A percentile compares a stretch with the other conserved stretches of the same genome.
phyloP scores from a whole-genome alignment of 2,329 filamentous ascomycete genomes.

The Colletotrichum tropicale region DNA sequence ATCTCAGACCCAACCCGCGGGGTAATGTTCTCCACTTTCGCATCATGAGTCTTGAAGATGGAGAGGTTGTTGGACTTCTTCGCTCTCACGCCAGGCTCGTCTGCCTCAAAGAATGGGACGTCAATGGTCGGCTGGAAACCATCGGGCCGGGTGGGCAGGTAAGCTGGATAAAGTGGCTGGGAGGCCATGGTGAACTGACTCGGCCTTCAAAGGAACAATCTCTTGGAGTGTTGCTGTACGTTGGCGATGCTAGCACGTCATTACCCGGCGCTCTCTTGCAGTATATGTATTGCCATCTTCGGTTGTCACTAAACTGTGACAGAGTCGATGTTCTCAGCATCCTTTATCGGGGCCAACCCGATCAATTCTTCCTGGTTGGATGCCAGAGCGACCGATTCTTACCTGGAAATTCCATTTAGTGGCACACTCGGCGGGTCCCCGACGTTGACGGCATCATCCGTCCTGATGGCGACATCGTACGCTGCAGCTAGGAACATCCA shows the following conservation, averaged over 20 bases:
- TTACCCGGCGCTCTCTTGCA: neutral
- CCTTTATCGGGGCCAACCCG: neutral
- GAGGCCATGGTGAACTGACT: conserved; percentile 24
- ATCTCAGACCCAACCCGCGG: conserved; percentile 33
- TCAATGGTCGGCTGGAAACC: conserved; percentile 27
- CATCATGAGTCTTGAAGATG: conserved; percentile 18
- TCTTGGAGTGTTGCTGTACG: neutral
- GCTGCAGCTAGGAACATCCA: neutral
- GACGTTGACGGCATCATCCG: neutral
- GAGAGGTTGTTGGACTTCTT: conserved; percentile 26
- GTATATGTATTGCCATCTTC: neutral
- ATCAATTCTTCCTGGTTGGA: neutral
- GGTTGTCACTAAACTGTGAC: neutral
- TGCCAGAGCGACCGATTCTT: neutral
- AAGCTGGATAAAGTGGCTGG: conserved; percentile 33
- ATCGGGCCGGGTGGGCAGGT: conserved; percentile 35
- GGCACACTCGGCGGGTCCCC: neutral
- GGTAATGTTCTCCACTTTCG: conserved; percentile 26
- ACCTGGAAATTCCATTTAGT: rapidly evolving
- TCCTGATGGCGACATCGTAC: neutral
- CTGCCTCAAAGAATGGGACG: conserved; percentile 29
- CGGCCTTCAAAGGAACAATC: neutral
- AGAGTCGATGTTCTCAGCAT: neutral
- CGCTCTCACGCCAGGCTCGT: conserved; percentile 34
- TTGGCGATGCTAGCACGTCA: neutral